Conservation (phyloP, 148 eudicot species). For the Diospyros kaki region DNA sequence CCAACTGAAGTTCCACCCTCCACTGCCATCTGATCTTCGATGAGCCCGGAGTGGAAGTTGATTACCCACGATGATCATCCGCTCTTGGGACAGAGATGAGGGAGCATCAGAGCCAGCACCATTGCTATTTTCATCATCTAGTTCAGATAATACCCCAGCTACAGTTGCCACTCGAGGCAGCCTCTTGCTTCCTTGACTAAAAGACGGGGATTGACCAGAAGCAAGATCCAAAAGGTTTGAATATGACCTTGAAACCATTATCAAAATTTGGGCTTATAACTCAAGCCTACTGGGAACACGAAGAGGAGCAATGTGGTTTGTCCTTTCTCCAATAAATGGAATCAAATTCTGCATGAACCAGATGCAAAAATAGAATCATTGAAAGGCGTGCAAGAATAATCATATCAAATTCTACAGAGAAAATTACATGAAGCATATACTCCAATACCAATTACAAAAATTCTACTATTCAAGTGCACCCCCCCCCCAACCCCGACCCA, state of each 20-base stretch:
- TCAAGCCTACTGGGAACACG: constrained; percentile 3
- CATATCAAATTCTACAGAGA: background rate
- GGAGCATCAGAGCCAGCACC: constrained; percentile 61
- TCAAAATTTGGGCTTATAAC: background rate
- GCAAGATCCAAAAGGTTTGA: constrained; percentile 76
- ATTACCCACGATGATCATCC: constrained; percentile 77
- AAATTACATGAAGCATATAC: background rate
- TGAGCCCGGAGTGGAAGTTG: constrained; percentile 72
- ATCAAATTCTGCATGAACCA: constrained; percentile 10
- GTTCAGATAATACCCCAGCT: constrained; percentile 63
- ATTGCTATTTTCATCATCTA: constrained; percentile 55
- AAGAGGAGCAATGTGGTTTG: constrained; percentile 15
- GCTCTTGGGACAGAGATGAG: constrained; percentile 58
- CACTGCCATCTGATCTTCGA: constrained; percentile 36
- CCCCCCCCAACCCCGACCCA: no score
- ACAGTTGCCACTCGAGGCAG: constrained; percentile 68
- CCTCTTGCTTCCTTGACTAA: constrained; percentile 46
- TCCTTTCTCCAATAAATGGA: constrained; percentile 13
- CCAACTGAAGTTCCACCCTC: constrained; percentile 74
- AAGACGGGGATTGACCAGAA: constrained; percentile 50
- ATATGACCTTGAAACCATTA: constrained; percentile 77
- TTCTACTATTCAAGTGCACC: background rate
- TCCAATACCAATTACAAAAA: background rate
- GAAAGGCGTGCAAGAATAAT: background rate
- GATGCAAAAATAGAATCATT: background rate